These are phyloP conservation scores for Chlamydomonas sphaeroides DNA, from an alignment of 139 green algal genomes.

Conservation along the genomic window DNA sequence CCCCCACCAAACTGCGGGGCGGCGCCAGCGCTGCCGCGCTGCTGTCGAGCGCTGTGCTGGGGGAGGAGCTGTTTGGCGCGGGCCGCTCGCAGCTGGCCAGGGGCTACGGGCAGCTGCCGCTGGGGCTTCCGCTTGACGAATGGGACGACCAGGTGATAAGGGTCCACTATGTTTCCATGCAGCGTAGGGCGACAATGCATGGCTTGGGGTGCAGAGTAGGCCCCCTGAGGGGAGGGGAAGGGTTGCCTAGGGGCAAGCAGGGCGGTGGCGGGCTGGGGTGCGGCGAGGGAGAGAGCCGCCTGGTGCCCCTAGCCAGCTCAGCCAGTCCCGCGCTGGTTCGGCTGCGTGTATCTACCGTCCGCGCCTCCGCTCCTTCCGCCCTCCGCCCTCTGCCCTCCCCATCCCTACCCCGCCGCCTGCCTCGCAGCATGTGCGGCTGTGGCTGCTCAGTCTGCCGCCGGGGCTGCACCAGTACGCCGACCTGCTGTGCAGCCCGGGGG, in stretches of 20 bases:
- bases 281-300: no score
- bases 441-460: constrained; percentile 34
- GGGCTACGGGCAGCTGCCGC: constrained; percentile 27
- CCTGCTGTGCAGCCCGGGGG: constrained; percentile 33
- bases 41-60: no score
- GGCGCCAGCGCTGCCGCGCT: no score
- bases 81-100: constrained; percentile 18
- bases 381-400: no score
- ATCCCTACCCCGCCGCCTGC: no score
- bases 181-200: no score
- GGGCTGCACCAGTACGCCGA: constrained; percentile 36
- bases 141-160: constrained; percentile 25
- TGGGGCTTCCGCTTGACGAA: not conserved
- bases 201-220: not conserved
- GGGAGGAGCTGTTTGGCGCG: no score
- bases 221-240: not conserved
- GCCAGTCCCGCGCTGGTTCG: not conserved
- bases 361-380: no score
- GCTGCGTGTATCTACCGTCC: not conserved
- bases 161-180: no score
- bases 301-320: not conserved
- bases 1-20: not conserved
- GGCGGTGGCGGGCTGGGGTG: no score
- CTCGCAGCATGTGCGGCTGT: constrained; percentile 35
- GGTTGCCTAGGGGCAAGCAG: not conserved